phyloP scores from a whole-genome alignment of 2,329 filamentous ascomycete genomes.

The Cyanodermella asteris region DNA sequence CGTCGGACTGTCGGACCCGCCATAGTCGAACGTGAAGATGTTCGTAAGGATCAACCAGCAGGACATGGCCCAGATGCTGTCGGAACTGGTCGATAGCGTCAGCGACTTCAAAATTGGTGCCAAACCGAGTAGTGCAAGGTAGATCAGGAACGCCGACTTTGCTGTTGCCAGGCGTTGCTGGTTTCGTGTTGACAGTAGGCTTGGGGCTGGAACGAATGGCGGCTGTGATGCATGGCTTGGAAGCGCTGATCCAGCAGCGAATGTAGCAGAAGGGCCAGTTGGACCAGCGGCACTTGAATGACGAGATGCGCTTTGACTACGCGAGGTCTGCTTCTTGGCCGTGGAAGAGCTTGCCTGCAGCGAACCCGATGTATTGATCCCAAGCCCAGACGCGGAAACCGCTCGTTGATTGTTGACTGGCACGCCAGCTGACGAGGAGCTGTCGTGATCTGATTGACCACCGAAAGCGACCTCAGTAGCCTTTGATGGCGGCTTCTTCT shows the following conservation, averaged over 20 bases:
- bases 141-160: constrained; percentile 83
- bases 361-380: constrained; percentile 10
- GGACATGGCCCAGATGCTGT: constrained; percentile 95
- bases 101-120: constrained; percentile 91
- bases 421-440: no score
- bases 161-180: constrained; percentile 54
- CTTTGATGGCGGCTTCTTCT: constrained; percentile 19
- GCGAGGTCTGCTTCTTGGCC: constrained; percentile 22
- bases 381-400: no score
- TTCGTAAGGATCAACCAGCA: constrained; percentile 87
- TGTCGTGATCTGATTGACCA: constrained; percentile 25
- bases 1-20: constrained; percentile 35
- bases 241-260: constrained; percentile 20
- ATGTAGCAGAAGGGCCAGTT: constrained; percentile 33
- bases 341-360: constrained; percentile 11
- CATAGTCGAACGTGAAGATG: constrained; percentile 96
- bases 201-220: constrained; percentile 4
- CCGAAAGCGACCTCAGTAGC: no score
- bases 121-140: constrained; percentile 73
- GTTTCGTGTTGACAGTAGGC: constrained; percentile 20
- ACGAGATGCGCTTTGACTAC: constrained; percentile 15
- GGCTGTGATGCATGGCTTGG: constrained; percentile 9
- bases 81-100: constrained; percentile 75
- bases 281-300: no score
- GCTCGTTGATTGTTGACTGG: no score